Base-by-base conservation (phyloP, 345 rosid genomes). In the Gossypioides kirkii region DNA sequence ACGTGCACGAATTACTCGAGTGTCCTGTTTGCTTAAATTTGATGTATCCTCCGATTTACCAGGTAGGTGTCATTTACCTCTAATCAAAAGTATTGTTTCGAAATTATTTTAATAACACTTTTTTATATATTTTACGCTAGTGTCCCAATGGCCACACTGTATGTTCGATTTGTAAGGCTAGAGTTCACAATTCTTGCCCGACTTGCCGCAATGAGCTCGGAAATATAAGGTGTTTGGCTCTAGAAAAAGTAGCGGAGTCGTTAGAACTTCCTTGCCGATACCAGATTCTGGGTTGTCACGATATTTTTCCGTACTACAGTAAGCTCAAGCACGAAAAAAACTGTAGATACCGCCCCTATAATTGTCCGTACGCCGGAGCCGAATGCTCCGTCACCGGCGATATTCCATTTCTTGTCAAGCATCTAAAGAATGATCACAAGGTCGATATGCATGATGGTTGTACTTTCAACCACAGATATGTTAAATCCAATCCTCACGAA, bases 361-460 rank as follows among this genome's bases (percentile, higher is more conserved):
- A 50, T 70, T 94, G 97, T 76, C 97, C 97, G 6, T 89, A 94
- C 63, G 97, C 97, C 26, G 96, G 97, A 45, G 83, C 93, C 12
- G 92, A 91, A 81, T 94, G 98, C 77, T 83, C 91, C 41, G 84
- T 89, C 78, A 82, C 88, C 3, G 98, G 96, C 69, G 96, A 89
- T 70, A 90, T 94, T 60, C 87, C 87, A 9, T 71, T 58, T 14
- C 96, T 94, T 18, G 91, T 87, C 60, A 61, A 67, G 76, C 98
- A 94, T 83, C 94, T 94, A 45, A 87, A 84, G 84, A 84, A 88
- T 81, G 93, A 91, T 61, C 98, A 94, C 85, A 90, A 89, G 78
- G 98, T 94, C 69, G 97, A 94, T 76, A 89, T 90, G 97, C 97
- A 91, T 62, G 86, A 88, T 66, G 96, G 98, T 0, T 84, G 89